Evolutionary conservation across 805 yeast species (phyloP), one percentile per base, ranked within the genome.

Genomic region (Wickerhamomyces bovis): DNA sequence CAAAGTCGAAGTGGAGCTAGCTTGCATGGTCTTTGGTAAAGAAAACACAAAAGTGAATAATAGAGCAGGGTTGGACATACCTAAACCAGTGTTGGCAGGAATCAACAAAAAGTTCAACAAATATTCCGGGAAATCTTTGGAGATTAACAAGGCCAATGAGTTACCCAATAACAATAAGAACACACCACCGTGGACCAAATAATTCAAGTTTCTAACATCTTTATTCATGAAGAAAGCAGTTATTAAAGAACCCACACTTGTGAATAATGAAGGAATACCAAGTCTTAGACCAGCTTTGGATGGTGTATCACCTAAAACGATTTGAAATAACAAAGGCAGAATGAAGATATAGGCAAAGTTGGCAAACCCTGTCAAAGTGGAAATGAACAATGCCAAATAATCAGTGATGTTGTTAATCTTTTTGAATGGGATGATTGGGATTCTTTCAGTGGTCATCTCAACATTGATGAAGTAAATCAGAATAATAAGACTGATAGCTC

Each of bases 11-110:
- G 85, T 81, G 2, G 82, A 77, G 38, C 80, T 70, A 1, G 85
- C 83, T 58, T 83, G 89, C 53, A 71, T 71, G 42, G 77, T 73
- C 22, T 68, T 60, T 1, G 88, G 85, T 13, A 80, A 87, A 2
- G 86, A 77, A 6, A 88, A 83, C 49, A 83, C 81, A 67, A 82
- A 76, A 2, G 88, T 76, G 28, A 83, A 65, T 36, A 83, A 66
- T 0, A 86, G 78, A 13, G 82, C 78, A 0, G 89, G 83, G 6
- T 77, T 71, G 1, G 84, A 66, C 53, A 77, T 77, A 0, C 83
- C 81, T 44, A 75, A 59, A 1, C 82, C 78, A 2, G 83, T 77
- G 15, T 76, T 64, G 11, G 75, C 53, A 21, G 71, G 64, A 36
- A 81, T 50, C 6, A 69, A 49, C 48, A 62, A 73, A 45, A 73